Evolutionary conservation across 805 yeast species (phyloP).

Genomic region (Lachancea lanzarotensis): DNA sequence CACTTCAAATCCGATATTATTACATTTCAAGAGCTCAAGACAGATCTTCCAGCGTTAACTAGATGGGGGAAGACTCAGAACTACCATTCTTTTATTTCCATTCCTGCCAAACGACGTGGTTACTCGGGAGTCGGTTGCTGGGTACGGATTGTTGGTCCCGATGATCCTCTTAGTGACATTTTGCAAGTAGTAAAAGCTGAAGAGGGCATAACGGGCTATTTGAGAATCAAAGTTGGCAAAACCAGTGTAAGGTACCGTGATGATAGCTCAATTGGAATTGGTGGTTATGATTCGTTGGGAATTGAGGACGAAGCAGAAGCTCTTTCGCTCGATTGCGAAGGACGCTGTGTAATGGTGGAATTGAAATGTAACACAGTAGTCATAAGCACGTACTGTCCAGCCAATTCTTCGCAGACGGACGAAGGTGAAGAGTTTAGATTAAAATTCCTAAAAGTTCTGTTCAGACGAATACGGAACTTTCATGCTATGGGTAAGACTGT

Average conservation of each 20-base stretch:
- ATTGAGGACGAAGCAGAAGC: constrained; percentile 34
- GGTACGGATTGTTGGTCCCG: constrained; percentile 44
- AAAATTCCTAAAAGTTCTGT: constrained; percentile 50
- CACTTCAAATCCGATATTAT: constrained; percentile 64
- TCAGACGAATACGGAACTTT: constrained; percentile 55
- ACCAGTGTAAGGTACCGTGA: constrained; percentile 19
- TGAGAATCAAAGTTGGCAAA: constrained; percentile 23
- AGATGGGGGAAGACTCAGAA: constrained; percentile 47
- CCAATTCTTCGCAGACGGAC: constrained; percentile 68
- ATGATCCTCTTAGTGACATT: constrained; percentile 37
- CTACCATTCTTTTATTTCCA: constrained; percentile 58
- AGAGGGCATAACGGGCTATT: constrained; percentile 80
- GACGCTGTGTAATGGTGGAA: constrained; percentile 74
- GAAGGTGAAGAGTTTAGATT: constrained; percentile 57
- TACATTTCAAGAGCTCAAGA: constrained; percentile 82
- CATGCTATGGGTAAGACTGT: constrained; percentile 56
- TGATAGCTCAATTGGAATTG: constrained; percentile 39
- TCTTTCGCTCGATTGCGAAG: constrained; percentile 65
- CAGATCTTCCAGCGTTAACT: constrained; percentile 41
- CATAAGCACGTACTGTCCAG: constrained; percentile 80
- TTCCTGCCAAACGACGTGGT: constrained; percentile 67
- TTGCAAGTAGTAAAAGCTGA: constrained; percentile 68
- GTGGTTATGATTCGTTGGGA: constrained; percentile 54
- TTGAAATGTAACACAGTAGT: constrained; percentile 55
- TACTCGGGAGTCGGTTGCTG: constrained; percentile 91